Conservation (phyloP, 106 monocot species). For the Dioscorea alata region DNA sequence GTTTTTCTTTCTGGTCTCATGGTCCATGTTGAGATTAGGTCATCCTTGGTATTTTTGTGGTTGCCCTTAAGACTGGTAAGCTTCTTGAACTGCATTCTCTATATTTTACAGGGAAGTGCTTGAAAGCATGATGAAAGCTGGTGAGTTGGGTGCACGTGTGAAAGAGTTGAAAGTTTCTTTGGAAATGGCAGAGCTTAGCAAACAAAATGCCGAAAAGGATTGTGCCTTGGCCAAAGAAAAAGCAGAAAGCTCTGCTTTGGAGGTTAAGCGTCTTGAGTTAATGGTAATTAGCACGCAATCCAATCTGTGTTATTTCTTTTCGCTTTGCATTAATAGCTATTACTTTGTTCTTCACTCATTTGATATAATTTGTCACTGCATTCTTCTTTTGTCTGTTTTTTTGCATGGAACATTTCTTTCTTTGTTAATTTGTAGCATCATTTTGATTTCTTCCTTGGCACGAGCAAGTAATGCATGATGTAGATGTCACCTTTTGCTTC, state of each 20-base stretch:
- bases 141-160: constrained; percentile 52
- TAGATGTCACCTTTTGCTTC: too few relatives aligned
- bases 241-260: constrained; percentile 40
- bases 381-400: too few relatives aligned
- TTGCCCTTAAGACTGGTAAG: too few relatives aligned
- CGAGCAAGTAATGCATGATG: too few relatives aligned
- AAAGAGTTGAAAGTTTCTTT: constrained; percentile 66
- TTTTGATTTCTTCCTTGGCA: too few relatives aligned
- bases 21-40: too few relatives aligned
- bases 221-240: constrained; percentile 48
- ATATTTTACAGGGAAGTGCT: constrained; percentile 52
- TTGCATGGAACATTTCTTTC: too few relatives aligned
- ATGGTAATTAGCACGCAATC: constrained; percentile 36
- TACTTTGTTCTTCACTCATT: too few relatives aligned
- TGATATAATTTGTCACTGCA: too few relatives aligned
- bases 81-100: constrained; percentile 4
- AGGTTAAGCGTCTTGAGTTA: constrained; percentile 61
- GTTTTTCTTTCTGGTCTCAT: too few relatives aligned
- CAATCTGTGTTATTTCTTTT: neutral
- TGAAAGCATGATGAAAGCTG: constrained; percentile 66
- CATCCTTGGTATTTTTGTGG: too few relatives aligned
- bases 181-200: constrained; percentile 46
- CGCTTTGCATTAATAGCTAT: neutral
- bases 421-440: too few relatives aligned
- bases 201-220: constrained; percentile 59